phyloP scores from a whole-genome alignment of 345 rosid species.

The Lumnitzera racemosa region DNA sequence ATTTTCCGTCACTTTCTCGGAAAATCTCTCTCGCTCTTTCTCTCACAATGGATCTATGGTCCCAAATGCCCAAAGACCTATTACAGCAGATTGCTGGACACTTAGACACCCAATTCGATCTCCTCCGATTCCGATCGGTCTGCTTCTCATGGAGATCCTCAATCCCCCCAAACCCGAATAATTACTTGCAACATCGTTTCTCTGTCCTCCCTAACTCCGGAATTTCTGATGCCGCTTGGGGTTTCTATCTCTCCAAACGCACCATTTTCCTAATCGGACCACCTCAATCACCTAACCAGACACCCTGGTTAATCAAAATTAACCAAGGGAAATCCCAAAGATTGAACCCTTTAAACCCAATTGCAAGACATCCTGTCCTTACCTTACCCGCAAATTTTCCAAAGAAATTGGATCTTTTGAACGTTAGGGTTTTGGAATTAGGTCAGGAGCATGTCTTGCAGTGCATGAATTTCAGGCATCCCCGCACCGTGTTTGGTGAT shows the following conservation, averaged over 20 bases:
- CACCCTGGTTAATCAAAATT: conserved; percentile 64
- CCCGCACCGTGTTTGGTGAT: conserved; percentile 4
- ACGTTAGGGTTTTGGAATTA: conserved; percentile 37
- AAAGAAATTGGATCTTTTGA: conserved; percentile 33
- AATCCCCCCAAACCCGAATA: conserved; percentile 25
- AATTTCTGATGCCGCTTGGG: conserved; percentile 29
- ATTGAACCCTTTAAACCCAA: conserved; percentile 53
- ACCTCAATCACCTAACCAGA: conserved; percentile 14
- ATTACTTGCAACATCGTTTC: conserved; percentile 27
- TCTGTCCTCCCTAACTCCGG: conserved; percentile 56
- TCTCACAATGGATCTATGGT: conserved; percentile 58
- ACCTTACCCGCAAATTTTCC: conserved; percentile 40
- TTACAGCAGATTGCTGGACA: conserved; percentile 38
- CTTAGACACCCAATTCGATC: conserved; percentile 47
- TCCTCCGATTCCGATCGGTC: conserved; percentile 67
- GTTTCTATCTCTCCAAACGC: conserved; percentile 62
- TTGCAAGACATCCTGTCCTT: conserved; percentile 31
- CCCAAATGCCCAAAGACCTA: conserved; percentile 63
- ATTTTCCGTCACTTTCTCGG: conserved; percentile 5
- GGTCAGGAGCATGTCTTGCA: conserved; percentile 64
- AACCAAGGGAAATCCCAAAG: conserved; percentile 33
- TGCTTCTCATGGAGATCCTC: conserved; percentile 80
- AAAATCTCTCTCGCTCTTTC: background rate
- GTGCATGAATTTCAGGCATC: conserved; percentile 28
- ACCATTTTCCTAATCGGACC: conserved; percentile 43